phyloP scores from a whole-genome alignment of 2,329 filamentous ascomycete species.

The Triangularia verruculosa region DNA sequence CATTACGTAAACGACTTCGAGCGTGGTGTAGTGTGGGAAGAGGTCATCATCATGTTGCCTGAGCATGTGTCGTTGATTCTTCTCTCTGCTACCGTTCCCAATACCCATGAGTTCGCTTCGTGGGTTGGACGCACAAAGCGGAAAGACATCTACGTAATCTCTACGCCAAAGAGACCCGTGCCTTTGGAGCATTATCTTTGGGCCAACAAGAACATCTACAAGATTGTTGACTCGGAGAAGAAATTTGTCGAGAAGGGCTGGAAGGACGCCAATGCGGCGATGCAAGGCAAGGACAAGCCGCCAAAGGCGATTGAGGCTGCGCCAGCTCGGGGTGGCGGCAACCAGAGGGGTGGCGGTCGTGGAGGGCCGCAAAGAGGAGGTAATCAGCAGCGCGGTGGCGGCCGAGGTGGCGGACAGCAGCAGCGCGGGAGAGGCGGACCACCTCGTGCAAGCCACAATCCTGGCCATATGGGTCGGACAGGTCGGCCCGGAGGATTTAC shows the following conservation, averaged over 20 bases:
- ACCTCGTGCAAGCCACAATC: slow-evolving; percentile 58
- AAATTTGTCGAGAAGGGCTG: slow-evolving; percentile 88
- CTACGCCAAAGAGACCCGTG: slow-evolving; percentile 90
- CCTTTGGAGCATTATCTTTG: slow-evolving; percentile 95
- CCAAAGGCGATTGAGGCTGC: slow-evolving; percentile 48
- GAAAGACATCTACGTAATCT: slow-evolving; percentile 98
- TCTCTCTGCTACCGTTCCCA: slow-evolving; percentile 92
- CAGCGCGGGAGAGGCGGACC: slow-evolving; percentile 55
- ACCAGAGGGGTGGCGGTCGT: slow-evolving; percentile 50
- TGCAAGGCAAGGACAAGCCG: slow-evolving; percentile 76
- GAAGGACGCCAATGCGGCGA: slow-evolving; percentile 84
- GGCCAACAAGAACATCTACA: slow-evolving; percentile 88
- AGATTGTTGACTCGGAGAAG: slow-evolving; percentile 92
- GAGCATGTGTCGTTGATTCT: slow-evolving; percentile 95
- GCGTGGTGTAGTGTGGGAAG: slow-evolving; percentile 97
- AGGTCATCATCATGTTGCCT: slow-evolving; percentile 99
- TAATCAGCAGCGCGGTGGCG: slow-evolving; percentile 46
- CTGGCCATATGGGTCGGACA: slow-evolving; percentile 85
- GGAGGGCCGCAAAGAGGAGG: slow-evolving; percentile 47
- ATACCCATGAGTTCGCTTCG: slow-evolving; percentile 95
- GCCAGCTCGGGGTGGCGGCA: slow-evolving; percentile 44
- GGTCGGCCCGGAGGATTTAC: slow-evolving; percentile 83
- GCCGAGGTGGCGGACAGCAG: slow-evolving; percentile 51
- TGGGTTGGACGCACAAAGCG: slow-evolving; percentile 98
- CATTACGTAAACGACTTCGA: slow-evolving; percentile 98